Evolutionary conservation across 2,329 filamentous ascomycete species (phyloP).

Genomic region (Fusarium newnesense): DNA sequence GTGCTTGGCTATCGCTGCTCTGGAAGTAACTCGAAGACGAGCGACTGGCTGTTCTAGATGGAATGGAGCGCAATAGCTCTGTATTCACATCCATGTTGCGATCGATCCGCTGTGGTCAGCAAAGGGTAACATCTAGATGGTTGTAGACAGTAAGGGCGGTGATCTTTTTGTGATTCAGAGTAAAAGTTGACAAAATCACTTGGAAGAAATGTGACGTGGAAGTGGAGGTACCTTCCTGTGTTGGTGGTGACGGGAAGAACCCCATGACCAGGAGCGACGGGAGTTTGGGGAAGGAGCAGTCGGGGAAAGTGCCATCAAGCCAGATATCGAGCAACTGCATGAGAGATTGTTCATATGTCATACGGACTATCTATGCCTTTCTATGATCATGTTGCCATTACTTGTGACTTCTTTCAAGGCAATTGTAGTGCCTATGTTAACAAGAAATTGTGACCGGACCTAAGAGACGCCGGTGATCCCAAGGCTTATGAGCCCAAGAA

Average conservation of each 20-base stretch:
- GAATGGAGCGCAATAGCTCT: constrained; percentile 12
- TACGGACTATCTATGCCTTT: neutral
- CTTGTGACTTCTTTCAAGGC: neutral
- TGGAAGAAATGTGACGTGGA: no score
- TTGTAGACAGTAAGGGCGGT: no score
- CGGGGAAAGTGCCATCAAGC: no score
- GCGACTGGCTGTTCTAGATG: constrained; percentile 14
- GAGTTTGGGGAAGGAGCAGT: neutral
- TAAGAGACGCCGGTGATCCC: neutral
- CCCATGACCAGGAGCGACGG: accelerated
- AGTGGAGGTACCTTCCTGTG: neutral
- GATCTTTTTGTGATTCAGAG: no score
- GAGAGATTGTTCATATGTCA: accelerated
- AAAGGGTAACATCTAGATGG: neutral
- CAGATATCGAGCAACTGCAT: neutral
- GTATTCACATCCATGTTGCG: neutral
- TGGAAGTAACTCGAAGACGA: constrained; percentile 42
- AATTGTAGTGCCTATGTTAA: no score
- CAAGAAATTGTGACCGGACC: neutral
- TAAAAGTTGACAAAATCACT: accelerated
- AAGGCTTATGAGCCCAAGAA: neutral
- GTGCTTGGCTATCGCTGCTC: neutral
- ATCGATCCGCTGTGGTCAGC: neutral
- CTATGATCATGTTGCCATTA: no score
- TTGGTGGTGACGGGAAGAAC: neutral